A percentile compares a stretch with the other conserved stretches of the same genome.
phyloP scores from a whole-genome alignment of 208 protist species.

The Strigomonas culicis region DNA sequence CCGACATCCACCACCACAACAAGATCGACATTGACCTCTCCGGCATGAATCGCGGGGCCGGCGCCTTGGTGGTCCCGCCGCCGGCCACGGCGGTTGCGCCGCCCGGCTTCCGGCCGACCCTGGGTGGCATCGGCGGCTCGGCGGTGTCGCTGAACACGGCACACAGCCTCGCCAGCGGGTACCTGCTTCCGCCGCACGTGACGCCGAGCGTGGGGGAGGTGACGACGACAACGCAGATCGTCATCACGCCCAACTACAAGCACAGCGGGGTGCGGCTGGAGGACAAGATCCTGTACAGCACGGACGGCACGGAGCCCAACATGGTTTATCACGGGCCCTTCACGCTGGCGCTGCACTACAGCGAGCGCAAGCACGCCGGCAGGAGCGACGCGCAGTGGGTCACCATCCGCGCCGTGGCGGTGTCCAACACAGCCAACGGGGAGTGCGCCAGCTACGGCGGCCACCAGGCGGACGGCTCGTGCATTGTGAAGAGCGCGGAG shows the following conservation, averaged over 20 bases:
- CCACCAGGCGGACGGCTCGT: background rate
- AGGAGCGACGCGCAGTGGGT: no score
- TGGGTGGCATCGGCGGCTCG: no score
- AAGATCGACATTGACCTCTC: slow-evolving; percentile 22
- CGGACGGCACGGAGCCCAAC: slow-evolving; percentile 71
- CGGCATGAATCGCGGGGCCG: slow-evolving; percentile 3
- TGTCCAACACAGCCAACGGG: slow-evolving; percentile 14
- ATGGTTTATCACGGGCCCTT: slow-evolving; percentile 69
- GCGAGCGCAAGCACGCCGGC: slow-evolving; percentile 16
- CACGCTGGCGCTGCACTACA: slow-evolving; percentile 37
- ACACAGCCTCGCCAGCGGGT: background rate
- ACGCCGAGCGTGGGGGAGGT: slow-evolving; percentile 55
- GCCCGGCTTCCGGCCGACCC: no score
- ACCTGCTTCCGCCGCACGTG: slow-evolving; percentile 45
- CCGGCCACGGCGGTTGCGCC: no score
- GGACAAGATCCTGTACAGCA: slow-evolving; percentile 68
- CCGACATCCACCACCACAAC: background rate
- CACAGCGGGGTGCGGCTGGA: slow-evolving; percentile 30
- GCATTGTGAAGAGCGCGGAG: slow-evolving; percentile 43
- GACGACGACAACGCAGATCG: slow-evolving; percentile 64
- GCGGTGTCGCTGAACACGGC: background rate
- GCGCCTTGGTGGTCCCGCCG: background rate
- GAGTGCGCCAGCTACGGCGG: background rate
- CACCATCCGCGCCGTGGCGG: slow-evolving; percentile 43
- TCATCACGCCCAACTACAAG: slow-evolving; percentile 43